Conservation (phyloP, 768 basidiomycete species). For the Tricholoma terreum region DNA sequence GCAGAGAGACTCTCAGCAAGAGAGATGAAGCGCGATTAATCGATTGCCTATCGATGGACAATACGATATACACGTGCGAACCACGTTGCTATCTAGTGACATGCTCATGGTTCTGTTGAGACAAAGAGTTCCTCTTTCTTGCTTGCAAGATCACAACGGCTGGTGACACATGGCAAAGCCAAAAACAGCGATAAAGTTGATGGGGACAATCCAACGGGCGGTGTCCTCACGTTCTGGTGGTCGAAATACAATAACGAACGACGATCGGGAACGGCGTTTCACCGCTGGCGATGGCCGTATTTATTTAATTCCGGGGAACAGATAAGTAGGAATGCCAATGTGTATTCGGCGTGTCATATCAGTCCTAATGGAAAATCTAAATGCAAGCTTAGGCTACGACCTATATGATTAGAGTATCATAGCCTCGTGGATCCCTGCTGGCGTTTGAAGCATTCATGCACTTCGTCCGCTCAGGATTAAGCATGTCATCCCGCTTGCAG, state of each 20-base stretch:
- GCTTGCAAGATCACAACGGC: background rate
- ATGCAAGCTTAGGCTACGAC: background rate
- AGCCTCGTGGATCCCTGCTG: constrained; percentile 11
- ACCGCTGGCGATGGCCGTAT: constrained; percentile 1
- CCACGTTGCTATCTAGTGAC: constrained; percentile 20
- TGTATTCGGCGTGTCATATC: background rate
- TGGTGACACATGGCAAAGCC: constrained; percentile 9
- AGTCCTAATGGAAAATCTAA: background rate
- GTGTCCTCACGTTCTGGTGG: constrained; percentile 11
- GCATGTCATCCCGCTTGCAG: background rate
- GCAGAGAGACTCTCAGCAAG: background rate
- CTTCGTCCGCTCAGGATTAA: too few species aligned
- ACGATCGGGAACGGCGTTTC: constrained; percentile 1
- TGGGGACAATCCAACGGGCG: constrained; percentile 3
- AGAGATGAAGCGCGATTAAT: constrained; percentile 2
- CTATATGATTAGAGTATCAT: background rate
- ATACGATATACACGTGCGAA: constrained; percentile 21
- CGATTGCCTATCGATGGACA: constrained; percentile 24
- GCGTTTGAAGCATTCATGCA: background rate
- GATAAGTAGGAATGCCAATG: background rate
- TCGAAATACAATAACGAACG: constrained; percentile 4
- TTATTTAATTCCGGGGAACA: constrained; percentile 1
- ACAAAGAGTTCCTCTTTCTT: constrained; percentile 1
- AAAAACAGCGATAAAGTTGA: constrained; percentile 10
- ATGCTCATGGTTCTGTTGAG: background rate